A percentile compares a stretch with the other conserved stretches of the same genome.
phyloP scores from a whole-genome alignment of 305 asterid genomes.

The Withania somnifera region DNA sequence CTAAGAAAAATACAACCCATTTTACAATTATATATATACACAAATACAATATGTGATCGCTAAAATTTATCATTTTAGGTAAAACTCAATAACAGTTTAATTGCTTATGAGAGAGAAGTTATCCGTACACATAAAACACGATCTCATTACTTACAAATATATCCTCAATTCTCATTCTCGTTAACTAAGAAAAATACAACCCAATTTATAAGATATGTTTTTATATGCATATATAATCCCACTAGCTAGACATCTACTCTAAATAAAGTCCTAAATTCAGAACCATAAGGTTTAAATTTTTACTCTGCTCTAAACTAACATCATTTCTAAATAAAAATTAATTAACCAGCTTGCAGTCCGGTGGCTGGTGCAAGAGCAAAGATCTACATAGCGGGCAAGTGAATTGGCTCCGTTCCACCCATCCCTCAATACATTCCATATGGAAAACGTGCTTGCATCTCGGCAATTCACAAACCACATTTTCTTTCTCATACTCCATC shows the following conservation, averaged over 20 bases:
- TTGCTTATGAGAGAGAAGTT: too few species aligned
- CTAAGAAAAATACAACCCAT: too few species aligned
- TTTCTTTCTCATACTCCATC: constrained; percentile 31
- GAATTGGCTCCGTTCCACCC: constrained; percentile 47
- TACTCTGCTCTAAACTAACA: neutral
- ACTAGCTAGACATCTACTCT: neutral
- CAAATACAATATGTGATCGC: too few species aligned
- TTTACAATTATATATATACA: neutral
- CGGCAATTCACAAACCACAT: constrained; percentile 34
- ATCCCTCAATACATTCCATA: constrained; percentile 36
- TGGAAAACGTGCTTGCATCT: constrained; percentile 52
- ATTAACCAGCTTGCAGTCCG: neutral
- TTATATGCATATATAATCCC: neutral
- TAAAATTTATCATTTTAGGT: too few species aligned
- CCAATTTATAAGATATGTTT: too few species aligned
- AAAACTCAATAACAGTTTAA: too few species aligned
- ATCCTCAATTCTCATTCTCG: too few species aligned
- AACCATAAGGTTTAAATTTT: neutral
- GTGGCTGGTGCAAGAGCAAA: neutral
- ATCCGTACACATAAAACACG: too few species aligned
- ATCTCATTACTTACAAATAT: too few species aligned
- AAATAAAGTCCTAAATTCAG: neutral
- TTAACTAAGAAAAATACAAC: too few species aligned
- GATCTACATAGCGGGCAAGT: constrained; percentile 62
- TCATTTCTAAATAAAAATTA: neutral